Evolutionary conservation across 768 basidiomycete species (phyloP).

Genomic region (Crucibulum laeve): DNA sequence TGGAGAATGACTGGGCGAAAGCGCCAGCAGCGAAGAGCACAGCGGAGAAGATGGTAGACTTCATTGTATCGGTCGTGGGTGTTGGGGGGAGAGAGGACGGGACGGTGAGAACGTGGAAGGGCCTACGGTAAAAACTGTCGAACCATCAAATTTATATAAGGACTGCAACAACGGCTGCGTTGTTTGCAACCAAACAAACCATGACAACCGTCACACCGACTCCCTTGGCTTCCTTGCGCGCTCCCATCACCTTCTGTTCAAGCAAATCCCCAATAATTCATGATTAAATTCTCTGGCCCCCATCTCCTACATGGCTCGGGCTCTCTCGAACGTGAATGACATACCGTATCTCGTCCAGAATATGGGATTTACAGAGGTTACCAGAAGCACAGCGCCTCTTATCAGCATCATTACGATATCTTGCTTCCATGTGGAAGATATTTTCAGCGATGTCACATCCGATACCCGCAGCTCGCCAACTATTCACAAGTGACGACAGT

Average conservation of each 20-base stretch:
- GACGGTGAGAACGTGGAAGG: slow-evolving; percentile 15
- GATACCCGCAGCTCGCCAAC: too few species aligned
- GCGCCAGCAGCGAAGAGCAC: slow-evolving; percentile 36
- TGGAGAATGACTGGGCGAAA: slow-evolving; percentile 39
- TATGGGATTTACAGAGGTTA: too few species aligned
- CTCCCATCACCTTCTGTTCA: not conserved
- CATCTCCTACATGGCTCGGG: too few species aligned
- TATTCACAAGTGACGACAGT: too few species aligned
- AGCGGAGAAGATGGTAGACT: slow-evolving; percentile 34
- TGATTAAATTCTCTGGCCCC: not conserved
- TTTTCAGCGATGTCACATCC: too few species aligned
- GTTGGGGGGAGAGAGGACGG: slow-evolving; percentile 19
- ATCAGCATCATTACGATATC: too few species aligned
- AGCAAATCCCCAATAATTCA: not conserved
- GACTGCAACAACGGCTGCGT: slow-evolving; percentile 14
- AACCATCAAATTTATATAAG: slow-evolving; percentile 19
- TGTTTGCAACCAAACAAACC: slow-evolving; percentile 18
- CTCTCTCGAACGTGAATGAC: too few species aligned
- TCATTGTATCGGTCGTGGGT: slow-evolving; percentile 38
- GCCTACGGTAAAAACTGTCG: slow-evolving; percentile 12
- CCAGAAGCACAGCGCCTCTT: too few species aligned
- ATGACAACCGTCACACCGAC: slow-evolving; percentile 8
- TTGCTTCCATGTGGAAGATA: too few species aligned
- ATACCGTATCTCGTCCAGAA: too few species aligned
- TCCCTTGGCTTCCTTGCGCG: not conserved